phyloP scores from a whole-genome alignment of 257 asterid genomes.

The Solanum bulbocastanum region DNA sequence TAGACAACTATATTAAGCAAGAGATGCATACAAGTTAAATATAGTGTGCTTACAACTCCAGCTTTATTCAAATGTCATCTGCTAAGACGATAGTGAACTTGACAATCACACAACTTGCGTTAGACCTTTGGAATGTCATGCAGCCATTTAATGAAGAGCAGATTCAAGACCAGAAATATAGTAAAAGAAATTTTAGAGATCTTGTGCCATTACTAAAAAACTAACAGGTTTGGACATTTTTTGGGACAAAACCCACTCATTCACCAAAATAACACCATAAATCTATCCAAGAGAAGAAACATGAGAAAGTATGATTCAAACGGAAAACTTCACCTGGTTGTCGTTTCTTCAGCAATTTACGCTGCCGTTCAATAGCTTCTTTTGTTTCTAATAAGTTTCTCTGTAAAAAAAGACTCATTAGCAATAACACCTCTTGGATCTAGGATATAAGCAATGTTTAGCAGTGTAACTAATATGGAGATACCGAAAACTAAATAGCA shows the following conservation, averaged over 20 bases:
- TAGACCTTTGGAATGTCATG: not conserved
- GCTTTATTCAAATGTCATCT: not conserved
- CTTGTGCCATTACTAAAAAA: not conserved
- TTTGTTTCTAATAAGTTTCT: conserved; percentile 72
- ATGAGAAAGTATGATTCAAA: not conserved
- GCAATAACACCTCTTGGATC: not conserved
- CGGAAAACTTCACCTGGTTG: conserved; percentile 52
- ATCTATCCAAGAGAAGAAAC: not conserved
- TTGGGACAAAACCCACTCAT: not conserved
- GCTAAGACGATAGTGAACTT: not conserved
- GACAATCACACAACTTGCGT: not conserved
- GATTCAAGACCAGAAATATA: not conserved
- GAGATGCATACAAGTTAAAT: not conserved
- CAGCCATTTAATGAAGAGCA: not conserved
- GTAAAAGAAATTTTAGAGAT: not conserved
- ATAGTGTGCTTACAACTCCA: not conserved
- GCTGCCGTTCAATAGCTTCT: conserved; percentile 92
- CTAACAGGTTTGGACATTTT: not conserved
- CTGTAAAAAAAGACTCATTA: conserved; percentile 19
- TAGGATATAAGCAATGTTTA: not conserved
- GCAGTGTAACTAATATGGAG: not conserved
- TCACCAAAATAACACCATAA: not conserved
- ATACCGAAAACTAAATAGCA: not conserved
- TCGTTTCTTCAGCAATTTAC: conserved; percentile 81
- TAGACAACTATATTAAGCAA: not conserved